Conservation (phyloP, 2,329 filamentous ascomycete genomes). For the Epichloe hybrida region DNA sequence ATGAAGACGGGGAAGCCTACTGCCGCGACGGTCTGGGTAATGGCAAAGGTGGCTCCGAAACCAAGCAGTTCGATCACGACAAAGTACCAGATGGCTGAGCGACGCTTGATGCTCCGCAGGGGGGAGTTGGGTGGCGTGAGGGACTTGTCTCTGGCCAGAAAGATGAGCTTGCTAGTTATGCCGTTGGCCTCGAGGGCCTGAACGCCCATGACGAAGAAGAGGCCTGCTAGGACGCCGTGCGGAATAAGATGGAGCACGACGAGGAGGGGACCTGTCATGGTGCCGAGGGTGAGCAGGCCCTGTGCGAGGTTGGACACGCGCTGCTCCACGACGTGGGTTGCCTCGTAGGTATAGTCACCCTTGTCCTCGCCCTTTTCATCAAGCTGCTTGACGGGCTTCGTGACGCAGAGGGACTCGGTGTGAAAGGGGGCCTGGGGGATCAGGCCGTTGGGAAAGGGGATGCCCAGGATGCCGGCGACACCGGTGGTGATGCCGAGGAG, state of each 20-base stretch:
- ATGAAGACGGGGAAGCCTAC: constrained; percentile 72
- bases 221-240: constrained; percentile 63
- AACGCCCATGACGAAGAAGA: constrained; percentile 78
- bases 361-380: constrained; percentile 43
- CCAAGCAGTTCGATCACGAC: constrained; percentile 54
- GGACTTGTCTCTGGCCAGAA: constrained; percentile 48
- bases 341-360: constrained; percentile 37
- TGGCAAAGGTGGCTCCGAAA: constrained; percentile 68
- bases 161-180: constrained; percentile 62
- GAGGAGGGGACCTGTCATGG: constrained; percentile 64
- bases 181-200: constrained; percentile 66
- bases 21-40: constrained; percentile 70
- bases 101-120: constrained; percentile 48
- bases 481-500: constrained; percentile 67
- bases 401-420: constrained; percentile 65
- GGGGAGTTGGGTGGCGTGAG: constrained; percentile 46
- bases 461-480: constrained; percentile 58
- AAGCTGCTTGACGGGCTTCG: constrained; percentile 34
- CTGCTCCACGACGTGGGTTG: constrained; percentile 61
- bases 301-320: constrained; percentile 67
- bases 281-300: constrained; percentile 63
- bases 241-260: constrained; percentile 65
- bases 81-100: constrained; percentile 56
- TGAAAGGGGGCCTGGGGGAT: constrained; percentile 78
- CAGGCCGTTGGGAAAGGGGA: constrained; percentile 67